Base-by-base conservation (phyloP, 208 protist genomes). In the Herpetomonas tarakana region DNA sequence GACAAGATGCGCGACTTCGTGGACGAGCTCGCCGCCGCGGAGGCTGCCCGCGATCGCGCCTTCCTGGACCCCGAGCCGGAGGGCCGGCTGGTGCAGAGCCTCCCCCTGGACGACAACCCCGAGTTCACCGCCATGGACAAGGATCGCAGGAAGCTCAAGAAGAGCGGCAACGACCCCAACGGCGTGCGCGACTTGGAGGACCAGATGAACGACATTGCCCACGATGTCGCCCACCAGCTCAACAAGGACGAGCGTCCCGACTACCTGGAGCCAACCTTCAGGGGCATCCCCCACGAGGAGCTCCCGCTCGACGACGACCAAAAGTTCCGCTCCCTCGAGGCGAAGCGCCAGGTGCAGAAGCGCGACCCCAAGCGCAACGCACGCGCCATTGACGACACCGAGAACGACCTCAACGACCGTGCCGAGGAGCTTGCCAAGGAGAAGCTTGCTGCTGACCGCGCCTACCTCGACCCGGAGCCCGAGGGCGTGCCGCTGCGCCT, bases 291-390 rank as follows among this genome's bases (percentile, higher is more conserved):
- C 6, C 30, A 75, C 16, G 65, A 66, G 27, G 70, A 88, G 27
- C 76, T 92, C 14, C 74, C 71, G 21, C 77, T 92, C 9, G 86
- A 90, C 58, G 54, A 71, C n/a, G 86, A 92, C 61, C 63, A 58
- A 45, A 44, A 38, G 24, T 92, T 92, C 65, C 68, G 51, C 52
- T 57, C 52, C 2, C 51, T 80, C 47, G 86, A 90, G 68, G 74
- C 71, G 44, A 63, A 78, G 55, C 86, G 86, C 11, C 76, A 86
- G 65, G 71, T 75, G 45, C 77, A 82, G 45, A 83, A 86, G 72
- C 69, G 74, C 45, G 86, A 90, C 53, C 72, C 76, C 49, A 61
- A 71, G 52, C 76, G 78, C 59, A 83, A 88, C 62, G 59, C 58
- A 28, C 69, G 72, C 30, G 78, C 56, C 54, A 78, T 91, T 38